Evolutionary conservation across 805 yeast genomes (phyloP).

Genomic region (Starmerella apis): DNA sequence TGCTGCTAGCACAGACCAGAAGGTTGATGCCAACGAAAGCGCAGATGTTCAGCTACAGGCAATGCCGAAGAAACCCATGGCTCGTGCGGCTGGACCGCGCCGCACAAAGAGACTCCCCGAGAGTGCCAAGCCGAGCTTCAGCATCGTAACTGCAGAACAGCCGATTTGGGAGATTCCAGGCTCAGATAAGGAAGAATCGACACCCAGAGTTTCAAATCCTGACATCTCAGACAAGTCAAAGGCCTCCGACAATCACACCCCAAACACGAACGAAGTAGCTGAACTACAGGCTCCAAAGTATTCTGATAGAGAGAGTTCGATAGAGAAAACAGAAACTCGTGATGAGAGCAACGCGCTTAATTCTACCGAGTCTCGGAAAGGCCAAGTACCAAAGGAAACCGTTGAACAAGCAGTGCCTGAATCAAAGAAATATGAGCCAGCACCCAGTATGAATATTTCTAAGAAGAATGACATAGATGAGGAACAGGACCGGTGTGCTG

Average conservation of each 20-base stretch:
- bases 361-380: too few relatives aligned
- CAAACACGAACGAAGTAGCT: not conserved
- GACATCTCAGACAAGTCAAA: not conserved
- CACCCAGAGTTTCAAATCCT: not conserved
- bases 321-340: not conserved
- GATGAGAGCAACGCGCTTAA: not conserved
- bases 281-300: too few relatives aligned
- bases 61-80: conserved; percentile 23
- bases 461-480: not conserved
- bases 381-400: too few relatives aligned
- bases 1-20: not conserved
- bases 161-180: conserved; percentile 19
- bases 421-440: not conserved
- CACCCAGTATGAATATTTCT: not conserved
- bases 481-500: not conserved
- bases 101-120: conserved; percentile 28
- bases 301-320: too few relatives aligned
- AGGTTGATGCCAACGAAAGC: conserved; percentile 14
- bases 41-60: conserved; percentile 22
- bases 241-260: too few relatives aligned
- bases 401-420: not conserved
- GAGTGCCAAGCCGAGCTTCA: conserved; percentile 24
- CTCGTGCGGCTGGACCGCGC: conserved; percentile 28
- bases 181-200: not conserved
- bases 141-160: conserved; percentile 13